Evolutionary conservation across 495 filamentous ascomycete genomes (phyloP).

Genomic region (Astrocystis sublimbata): DNA sequence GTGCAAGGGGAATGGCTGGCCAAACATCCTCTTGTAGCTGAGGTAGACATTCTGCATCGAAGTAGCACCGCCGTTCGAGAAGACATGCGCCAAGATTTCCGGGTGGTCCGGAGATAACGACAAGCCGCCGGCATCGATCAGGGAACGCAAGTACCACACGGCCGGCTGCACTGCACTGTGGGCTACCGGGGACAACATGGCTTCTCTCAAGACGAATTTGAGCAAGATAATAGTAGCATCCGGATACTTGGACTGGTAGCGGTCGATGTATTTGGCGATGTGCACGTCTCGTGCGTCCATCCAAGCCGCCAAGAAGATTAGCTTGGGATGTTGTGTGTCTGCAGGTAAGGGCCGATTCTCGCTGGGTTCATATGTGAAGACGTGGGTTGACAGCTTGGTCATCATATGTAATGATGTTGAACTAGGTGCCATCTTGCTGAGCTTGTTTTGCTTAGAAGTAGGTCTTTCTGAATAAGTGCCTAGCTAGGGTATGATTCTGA

Average conservation of each 20-base stretch:
- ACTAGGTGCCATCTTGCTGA: constrained; percentile 23
- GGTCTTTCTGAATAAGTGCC: neutral
- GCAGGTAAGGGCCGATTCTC: neutral
- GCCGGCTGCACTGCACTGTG: constrained; percentile 24
- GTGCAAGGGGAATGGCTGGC: constrained; percentile 33
- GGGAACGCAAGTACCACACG: constrained; percentile 24
- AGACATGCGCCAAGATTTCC: constrained; percentile 43
- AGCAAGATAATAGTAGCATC: constrained; percentile 42
- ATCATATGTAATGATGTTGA: constrained; percentile 36
- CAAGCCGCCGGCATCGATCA: constrained; percentile 23
- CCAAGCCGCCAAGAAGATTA: constrained; percentile 47
- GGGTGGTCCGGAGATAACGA: constrained; percentile 26
- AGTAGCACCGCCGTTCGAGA: constrained; percentile 48
- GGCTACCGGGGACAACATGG: constrained; percentile 9
- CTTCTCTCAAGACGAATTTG: constrained; percentile 36
- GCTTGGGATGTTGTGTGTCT: constrained; percentile 26
- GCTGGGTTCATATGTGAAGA: constrained; percentile 40
- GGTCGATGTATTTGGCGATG: constrained; percentile 47
- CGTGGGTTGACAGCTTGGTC: constrained; percentile 37
- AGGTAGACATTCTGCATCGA: constrained; percentile 29
- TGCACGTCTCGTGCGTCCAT: constrained; percentile 48
- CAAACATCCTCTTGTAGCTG: constrained; percentile 21
- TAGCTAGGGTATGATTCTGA: no score
- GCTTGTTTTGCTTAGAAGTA: neutral
- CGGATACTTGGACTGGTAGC: constrained; percentile 44